Evolutionary conservation across 129 eudicot genomes (phyloP).

Genomic region (Centrapalus pauciflorus): DNA sequence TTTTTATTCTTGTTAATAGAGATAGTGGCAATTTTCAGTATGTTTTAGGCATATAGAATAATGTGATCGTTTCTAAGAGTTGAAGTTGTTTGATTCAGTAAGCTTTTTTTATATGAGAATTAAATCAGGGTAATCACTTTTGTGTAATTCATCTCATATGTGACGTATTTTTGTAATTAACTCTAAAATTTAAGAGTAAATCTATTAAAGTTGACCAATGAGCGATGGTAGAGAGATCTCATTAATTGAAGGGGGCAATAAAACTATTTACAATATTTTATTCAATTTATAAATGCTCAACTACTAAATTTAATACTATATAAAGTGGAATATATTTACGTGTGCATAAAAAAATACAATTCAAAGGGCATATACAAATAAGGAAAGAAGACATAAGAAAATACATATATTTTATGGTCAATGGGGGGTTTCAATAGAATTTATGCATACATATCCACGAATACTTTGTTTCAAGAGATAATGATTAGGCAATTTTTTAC

Average conservation of each 20-base stretch:
- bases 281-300: slow-evolving; percentile 1
- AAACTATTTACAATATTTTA: background rate
- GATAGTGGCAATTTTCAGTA: no score
- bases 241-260: background rate
- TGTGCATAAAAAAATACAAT: slow-evolving; percentile 13
- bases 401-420: background rate
- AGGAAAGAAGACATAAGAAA: slow-evolving; percentile 10
- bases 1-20: no score
- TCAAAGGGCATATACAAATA: slow-evolving; percentile 16
- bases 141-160: no score
- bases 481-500: background rate
- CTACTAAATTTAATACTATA: slow-evolving; percentile 3
- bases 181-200: background rate
- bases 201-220: background rate
- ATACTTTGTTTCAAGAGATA: background rate
- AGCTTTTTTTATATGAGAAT: no score
- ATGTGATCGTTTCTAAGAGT: no score
- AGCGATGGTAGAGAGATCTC: background rate
- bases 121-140: no score
- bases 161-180: no score
- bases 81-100: no score
- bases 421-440: slow-evolving; percentile 13
- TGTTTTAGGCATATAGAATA: no score
- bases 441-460: slow-evolving; percentile 28
- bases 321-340: background rate